phyloP scores from a whole-genome alignment of 2,329 filamentous ascomycete species.

The Pseudogymnoascus sp. region DNA sequence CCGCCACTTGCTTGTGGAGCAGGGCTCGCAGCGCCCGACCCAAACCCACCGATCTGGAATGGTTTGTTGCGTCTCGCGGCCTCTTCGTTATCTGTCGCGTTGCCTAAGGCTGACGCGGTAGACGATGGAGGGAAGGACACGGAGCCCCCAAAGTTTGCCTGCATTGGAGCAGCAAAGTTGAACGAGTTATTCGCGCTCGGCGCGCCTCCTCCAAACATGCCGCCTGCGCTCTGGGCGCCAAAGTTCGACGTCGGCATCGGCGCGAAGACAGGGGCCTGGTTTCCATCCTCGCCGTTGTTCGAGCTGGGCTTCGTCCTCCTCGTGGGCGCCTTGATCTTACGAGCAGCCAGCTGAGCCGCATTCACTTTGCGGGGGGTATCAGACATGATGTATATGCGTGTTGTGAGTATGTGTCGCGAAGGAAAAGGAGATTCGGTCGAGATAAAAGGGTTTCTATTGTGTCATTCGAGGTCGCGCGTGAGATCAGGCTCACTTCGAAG shows the following conservation, averaged over 20 bases:
- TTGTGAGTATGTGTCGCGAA: neutral
- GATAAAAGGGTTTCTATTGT: neutral
- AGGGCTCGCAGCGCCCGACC: neutral
- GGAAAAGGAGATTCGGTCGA: neutral
- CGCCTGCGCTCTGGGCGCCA: conserved; percentile 12
- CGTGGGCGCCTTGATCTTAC: conserved; percentile 23
- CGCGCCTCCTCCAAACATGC: conserved; percentile 24
- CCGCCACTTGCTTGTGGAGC: neutral
- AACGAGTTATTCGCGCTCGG: conserved; percentile 20
- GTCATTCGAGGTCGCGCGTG: neutral
- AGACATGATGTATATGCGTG: neutral
- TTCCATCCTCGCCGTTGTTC: conserved; percentile 7
- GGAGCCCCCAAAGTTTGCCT: conserved; percentile 9
- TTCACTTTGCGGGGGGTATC: conserved; percentile 13
- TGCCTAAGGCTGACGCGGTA: neutral
- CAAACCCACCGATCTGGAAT: conserved; percentile 5
- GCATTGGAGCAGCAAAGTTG: conserved; percentile 19
- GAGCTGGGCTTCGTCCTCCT: conserved; percentile 10
- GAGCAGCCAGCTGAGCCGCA: conserved; percentile 26
- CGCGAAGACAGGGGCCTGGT: conserved; percentile 11
- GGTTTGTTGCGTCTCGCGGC: conserved; percentile 10
- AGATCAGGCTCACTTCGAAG: neutral
- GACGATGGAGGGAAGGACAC: conserved; percentile 11
- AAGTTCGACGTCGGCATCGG: conserved; percentile 11
- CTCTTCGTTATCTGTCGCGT: conserved; percentile 10